Percentiles rank a stretch among this genome's conserved stretches.
phyloP scores from a whole-genome alignment of 139 green algal genomes.

The Auxenochlorella protothecoides region DNA sequence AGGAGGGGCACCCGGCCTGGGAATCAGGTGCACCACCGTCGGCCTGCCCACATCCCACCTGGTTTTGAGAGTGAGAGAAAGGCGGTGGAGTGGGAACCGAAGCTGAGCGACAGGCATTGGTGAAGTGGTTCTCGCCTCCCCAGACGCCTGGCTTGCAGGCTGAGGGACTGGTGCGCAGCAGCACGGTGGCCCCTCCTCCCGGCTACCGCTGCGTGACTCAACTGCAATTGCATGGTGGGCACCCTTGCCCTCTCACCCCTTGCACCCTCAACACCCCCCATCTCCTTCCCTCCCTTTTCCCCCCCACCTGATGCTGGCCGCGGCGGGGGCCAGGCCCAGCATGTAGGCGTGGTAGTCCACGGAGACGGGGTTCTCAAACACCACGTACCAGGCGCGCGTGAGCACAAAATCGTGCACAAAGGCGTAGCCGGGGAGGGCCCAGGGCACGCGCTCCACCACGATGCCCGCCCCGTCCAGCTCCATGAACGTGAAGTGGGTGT shows the following conservation, averaged over 20 bases:
- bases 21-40: conserved; percentile 26
- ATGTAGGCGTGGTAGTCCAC: conserved; percentile 24
- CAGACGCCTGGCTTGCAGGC: too few relatives aligned
- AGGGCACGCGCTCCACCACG: background rate
- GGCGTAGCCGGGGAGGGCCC: conserved; percentile 21
- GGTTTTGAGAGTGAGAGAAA: background rate
- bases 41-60: conserved; percentile 8
- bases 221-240: too few relatives aligned
- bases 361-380: conserved; percentile 30
- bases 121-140: too few relatives aligned
- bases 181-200: too few relatives aligned
- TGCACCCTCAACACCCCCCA: too few relatives aligned
- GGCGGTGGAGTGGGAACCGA: too few relatives aligned
- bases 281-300: too few relatives aligned
- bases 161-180: too few relatives aligned
- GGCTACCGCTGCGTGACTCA: too few relatives aligned
- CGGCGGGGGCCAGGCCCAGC: conserved; percentile 9
- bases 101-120: too few relatives aligned
- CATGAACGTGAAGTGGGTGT: conserved; percentile 29
- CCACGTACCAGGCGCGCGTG: conserved; percentile 24
- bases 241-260: too few relatives aligned
- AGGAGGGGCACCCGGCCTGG: conserved; percentile 4
- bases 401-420: conserved; percentile 43
- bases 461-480: conserved; percentile 19
- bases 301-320: conserved; percentile 8